Base-by-base conservation (phyloP, 2,329 filamentous ascomycete species). In the Magnaporthiopsis incrustans region DNA sequence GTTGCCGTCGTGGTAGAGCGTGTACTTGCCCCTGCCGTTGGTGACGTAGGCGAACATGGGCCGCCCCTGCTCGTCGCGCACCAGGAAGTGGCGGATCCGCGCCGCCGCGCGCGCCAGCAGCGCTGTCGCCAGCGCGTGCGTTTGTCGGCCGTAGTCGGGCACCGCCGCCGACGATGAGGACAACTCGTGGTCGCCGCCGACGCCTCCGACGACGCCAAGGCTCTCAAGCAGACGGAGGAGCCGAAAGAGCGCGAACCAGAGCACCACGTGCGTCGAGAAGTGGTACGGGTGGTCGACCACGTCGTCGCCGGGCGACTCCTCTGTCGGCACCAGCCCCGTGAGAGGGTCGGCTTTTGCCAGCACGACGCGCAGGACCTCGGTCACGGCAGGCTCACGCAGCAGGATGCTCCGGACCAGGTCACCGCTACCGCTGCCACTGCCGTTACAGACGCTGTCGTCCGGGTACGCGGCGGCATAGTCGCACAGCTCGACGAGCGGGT, bases 401-500 rank as follows among this genome's bases (percentile, higher is more conserved):
- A 68, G 57, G 2, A 68, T 58, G 18, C 30, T 56, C 11, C 53
- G 1, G 15, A 69, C 65, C 10, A 66, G 30, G 2, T 44, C 14
- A 10, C 32, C 38, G 18, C 27, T 30, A 5, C 27, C 5, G 5
- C 27, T 5, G 27, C 27, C 5, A 5, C 27, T 30, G 27, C 27
- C 27, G 27, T 30, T 30, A 5, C 27, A 30, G 27, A 30, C 27
- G 27, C 18, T 18, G 15, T 67, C 63, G 7, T 64, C 14, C 14
- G 53, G 57, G 32, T 64, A 67, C 5, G 53, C 25, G 6, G 64
- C 35, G 60, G 53, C 63, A 38, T 64, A 69, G 25, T 69, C 68
- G 65, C 68, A 69, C 5, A 69, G 63, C 58, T 69, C 68, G 26
- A 69, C 30, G 56, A 69, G 67, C 2, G 68, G 68, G 59, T 70